These are phyloP conservation scores for Bertia moriformis DNA, from an alignment of 2,329 filamentous ascomycete species.

Conservation along the genomic window DNA sequence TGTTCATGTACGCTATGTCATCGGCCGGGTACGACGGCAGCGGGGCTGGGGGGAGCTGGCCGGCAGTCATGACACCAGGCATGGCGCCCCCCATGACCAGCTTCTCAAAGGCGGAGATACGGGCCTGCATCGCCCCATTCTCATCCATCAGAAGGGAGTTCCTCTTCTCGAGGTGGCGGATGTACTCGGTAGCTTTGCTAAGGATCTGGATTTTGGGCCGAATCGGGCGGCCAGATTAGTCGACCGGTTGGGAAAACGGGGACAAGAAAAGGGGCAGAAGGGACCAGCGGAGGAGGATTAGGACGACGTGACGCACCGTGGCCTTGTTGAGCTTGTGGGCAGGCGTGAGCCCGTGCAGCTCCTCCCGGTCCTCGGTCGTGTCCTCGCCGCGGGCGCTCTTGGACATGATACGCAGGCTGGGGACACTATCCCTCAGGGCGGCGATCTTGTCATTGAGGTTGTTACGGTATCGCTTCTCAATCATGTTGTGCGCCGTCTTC, in stretches of 20 bases:
- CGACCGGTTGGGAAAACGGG: background rate
- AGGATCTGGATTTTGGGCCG: too few relatives aligned
- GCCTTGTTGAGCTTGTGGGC: constrained; percentile 95
- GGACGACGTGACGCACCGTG: constrained; percentile 43
- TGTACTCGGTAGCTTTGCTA: constrained; percentile 92
- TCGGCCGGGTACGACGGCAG: constrained; percentile 35
- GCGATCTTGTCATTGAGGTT: constrained; percentile 90
- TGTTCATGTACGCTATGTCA: constrained; percentile 22
- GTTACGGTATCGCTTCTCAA: background rate
- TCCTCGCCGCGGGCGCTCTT: constrained; percentile 58
- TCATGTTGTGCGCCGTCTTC: background rate
- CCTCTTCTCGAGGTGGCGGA: constrained; percentile 80
- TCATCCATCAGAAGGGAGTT: constrained; percentile 73
- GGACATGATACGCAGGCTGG: constrained; percentile 72
- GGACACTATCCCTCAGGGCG: constrained; percentile 79
- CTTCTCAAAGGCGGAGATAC: constrained; percentile 63
- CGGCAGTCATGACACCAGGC: constrained; percentile 38
- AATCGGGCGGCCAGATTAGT: constrained; percentile 7
- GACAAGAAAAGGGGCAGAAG: constrained; percentile 4
- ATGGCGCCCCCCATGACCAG: constrained; percentile 67
- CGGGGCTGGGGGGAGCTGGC: constrained; percentile 36
- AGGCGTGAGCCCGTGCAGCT: constrained; percentile 67
- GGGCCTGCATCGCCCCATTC: constrained; percentile 62
- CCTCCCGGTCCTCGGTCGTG: constrained; percentile 61
- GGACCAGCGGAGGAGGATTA: background rate